These are phyloP conservation scores for Punica granatum DNA, from an alignment of 345 rosid species.

Conservation along the genomic window DNA sequence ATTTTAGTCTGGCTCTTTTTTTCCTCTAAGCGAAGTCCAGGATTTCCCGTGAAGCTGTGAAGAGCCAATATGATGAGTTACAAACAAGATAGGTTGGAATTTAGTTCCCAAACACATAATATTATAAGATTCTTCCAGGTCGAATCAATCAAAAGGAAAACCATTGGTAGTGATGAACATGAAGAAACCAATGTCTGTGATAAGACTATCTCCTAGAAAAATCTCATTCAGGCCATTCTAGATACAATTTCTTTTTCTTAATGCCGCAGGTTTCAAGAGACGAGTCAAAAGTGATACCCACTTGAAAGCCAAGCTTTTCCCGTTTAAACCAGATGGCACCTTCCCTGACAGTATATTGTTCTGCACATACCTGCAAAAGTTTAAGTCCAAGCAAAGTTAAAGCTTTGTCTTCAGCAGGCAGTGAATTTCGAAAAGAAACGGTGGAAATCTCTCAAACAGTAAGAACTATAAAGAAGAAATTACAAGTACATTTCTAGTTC, in stretches of 20 bases:
- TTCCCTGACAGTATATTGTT: constrained; percentile 74
- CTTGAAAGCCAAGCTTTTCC: constrained; percentile 49
- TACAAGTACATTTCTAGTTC: constrained; percentile 4
- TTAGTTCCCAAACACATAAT: background rate
- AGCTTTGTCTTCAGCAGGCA: background rate
- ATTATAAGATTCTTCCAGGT: background rate
- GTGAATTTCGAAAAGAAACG: background rate
- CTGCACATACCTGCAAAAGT: constrained; percentile 68
- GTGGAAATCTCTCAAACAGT: background rate
- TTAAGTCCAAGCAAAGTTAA: background rate
- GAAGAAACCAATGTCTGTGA: background rate
- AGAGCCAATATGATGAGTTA: background rate
- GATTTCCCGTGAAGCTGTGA: constrained; percentile 66
- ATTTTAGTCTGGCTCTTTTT: constrained; percentile 38
- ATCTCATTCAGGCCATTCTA: background rate
- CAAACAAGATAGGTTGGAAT: background rate
- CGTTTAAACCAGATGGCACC: constrained; percentile 55
- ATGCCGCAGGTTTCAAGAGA: background rate
- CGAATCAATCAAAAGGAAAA: background rate
- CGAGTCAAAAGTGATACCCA: constrained; percentile 29
- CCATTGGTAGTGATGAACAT: background rate
- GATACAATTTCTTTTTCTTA: background rate
- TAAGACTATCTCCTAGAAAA: background rate
- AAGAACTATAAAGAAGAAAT: background rate
- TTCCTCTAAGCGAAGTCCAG: constrained; percentile 40